phyloP scores from a whole-genome alignment of 2,329 filamentous ascomycete species.

The Gliomastix tumulicola region DNA sequence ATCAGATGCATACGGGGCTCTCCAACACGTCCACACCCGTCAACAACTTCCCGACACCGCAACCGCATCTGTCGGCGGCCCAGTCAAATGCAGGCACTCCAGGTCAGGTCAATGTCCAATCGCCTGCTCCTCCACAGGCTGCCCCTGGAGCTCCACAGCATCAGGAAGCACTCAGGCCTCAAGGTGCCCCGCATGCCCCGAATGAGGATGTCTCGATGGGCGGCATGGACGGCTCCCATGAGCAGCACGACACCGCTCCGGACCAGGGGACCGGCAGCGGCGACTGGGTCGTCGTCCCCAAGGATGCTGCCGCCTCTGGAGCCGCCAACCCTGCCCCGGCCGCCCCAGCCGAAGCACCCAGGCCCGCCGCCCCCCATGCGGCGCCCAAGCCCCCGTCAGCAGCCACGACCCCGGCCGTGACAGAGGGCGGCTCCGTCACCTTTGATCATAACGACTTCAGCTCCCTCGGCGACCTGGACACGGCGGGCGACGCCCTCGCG shows the following conservation, averaged over 20 bases:
- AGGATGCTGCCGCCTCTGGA: slow-evolving; percentile 43
- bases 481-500: slow-evolving; percentile 64
- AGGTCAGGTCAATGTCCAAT: slow-evolving; percentile 33
- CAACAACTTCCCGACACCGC: slow-evolving; percentile 54
- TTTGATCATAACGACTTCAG: slow-evolving; percentile 55
- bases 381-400: slow-evolving; percentile 31
- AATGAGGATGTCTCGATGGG: slow-evolving; percentile 42
- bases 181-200: too few relatives aligned
- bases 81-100: slow-evolving; percentile 54
- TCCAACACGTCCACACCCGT: slow-evolving; percentile 53
- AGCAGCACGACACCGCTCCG: slow-evolving; percentile 32
- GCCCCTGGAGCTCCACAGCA: slow-evolving; percentile 10
- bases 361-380: not conserved
- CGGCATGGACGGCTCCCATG: slow-evolving; percentile 34
- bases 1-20: slow-evolving; percentile 60
- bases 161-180: too few relatives aligned
- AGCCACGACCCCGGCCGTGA: slow-evolving; percentile 34
- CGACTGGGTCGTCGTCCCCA: slow-evolving; percentile 72
- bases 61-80: slow-evolving; percentile 47
- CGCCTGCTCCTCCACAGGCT: slow-evolving; percentile 27
- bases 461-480: slow-evolving; percentile 59
- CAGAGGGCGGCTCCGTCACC: slow-evolving; percentile 17
- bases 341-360: slow-evolving; percentile 4
- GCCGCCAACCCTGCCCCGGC: slow-evolving; percentile 13
- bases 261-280: slow-evolving; percentile 46